phyloP scores from a whole-genome alignment of 2,329 filamentous ascomycete species.

The Aspergillus fumigatus region DNA sequence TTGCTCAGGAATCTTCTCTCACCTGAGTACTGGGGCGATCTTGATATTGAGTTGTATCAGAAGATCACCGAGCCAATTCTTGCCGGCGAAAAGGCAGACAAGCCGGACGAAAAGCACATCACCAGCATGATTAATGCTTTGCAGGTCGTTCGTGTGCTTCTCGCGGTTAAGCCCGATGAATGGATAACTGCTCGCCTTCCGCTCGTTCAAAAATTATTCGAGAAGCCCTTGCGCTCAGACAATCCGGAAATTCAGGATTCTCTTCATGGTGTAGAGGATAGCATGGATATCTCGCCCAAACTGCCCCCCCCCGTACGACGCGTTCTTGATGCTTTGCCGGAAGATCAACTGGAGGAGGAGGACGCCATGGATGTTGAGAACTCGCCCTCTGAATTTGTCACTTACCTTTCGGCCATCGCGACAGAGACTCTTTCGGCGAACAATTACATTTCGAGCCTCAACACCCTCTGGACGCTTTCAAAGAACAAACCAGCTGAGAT shows the following conservation, averaged over 20 bases:
- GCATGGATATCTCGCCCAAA: slow-evolving; percentile 64
- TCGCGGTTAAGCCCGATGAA: slow-evolving; percentile 82
- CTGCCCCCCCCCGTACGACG: slow-evolving; percentile 73
- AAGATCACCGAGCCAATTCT: slow-evolving; percentile 85
- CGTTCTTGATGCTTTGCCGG: slow-evolving; percentile 82
- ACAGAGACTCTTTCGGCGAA: slow-evolving; percentile 78
- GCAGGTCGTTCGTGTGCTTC: slow-evolving; percentile 82
- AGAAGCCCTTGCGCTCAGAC: slow-evolving; percentile 83
- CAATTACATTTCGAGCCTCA: slow-evolving; percentile 83
- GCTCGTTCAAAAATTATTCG: slow-evolving; percentile 77
- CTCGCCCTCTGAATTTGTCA: slow-evolving; percentile 80
- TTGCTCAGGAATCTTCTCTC: slow-evolving; percentile 81
- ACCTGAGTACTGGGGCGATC: slow-evolving; percentile 82
- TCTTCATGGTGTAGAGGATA: slow-evolving; percentile 68
- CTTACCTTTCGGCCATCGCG: slow-evolving; percentile 76
- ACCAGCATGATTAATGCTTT: slow-evolving; percentile 90
- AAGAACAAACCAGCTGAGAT: slow-evolving; percentile 80
- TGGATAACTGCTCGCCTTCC: slow-evolving; percentile 81
- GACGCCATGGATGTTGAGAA: slow-evolving; percentile 71
- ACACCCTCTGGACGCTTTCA: slow-evolving; percentile 87
- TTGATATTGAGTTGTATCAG: slow-evolving; percentile 86
- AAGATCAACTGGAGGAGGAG: slow-evolving; percentile 76
- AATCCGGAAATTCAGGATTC: slow-evolving; percentile 92
- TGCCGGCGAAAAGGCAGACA: slow-evolving; percentile 76
- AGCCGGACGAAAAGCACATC: slow-evolving; percentile 75